Evolutionary conservation across 2,329 filamentous ascomycete species (phyloP).

Genomic region (Pseudomassariella vexata): DNA sequence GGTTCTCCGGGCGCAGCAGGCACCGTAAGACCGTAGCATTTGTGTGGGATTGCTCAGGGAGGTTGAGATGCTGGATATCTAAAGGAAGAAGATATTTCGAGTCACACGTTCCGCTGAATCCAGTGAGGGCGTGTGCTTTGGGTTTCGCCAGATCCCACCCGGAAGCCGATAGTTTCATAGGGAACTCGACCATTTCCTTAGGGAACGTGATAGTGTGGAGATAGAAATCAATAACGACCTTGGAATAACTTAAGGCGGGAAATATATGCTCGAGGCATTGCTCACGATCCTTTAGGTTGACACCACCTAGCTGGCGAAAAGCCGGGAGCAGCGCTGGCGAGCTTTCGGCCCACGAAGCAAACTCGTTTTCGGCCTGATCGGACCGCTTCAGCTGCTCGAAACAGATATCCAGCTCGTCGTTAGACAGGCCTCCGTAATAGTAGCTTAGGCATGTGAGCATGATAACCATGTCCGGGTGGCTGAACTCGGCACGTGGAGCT

Average conservation of each 20-base stretch:
- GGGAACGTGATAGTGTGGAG: slow-evolving; percentile 54
- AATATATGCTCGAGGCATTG: slow-evolving; percentile 47
- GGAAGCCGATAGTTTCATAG: slow-evolving; percentile 55
- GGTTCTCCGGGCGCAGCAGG: slow-evolving; percentile 49
- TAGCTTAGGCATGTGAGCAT: slow-evolving; percentile 49
- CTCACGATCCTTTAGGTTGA: slow-evolving; percentile 53
- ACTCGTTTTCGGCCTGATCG: slow-evolving; percentile 48
- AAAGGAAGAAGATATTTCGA: slow-evolving; percentile 52
- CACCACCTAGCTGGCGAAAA: slow-evolving; percentile 36
- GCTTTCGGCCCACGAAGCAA: slow-evolving; percentile 38
- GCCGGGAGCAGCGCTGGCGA: slow-evolving; percentile 22
- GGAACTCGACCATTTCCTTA: slow-evolving; percentile 57
- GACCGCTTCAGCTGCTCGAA: slow-evolving; percentile 43
- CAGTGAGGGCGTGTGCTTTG: slow-evolving; percentile 47
- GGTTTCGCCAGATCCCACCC: slow-evolving; percentile 58
- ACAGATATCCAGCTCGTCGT: slow-evolving; percentile 40
- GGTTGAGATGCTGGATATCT: slow-evolving; percentile 48
- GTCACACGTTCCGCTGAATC: slow-evolving; percentile 69
- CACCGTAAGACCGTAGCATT: slow-evolving; percentile 61
- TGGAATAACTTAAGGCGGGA: slow-evolving; percentile 43
- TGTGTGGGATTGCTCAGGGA: slow-evolving; percentile 51
- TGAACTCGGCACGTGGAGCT: slow-evolving; percentile 51
- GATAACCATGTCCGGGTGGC: slow-evolving; percentile 55
- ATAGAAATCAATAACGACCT: slow-evolving; percentile 57
- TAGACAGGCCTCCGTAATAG: slow-evolving; percentile 49